Conservation (phyloP, 768 basidiomycete genomes). For the Mycena latifolia region DNA sequence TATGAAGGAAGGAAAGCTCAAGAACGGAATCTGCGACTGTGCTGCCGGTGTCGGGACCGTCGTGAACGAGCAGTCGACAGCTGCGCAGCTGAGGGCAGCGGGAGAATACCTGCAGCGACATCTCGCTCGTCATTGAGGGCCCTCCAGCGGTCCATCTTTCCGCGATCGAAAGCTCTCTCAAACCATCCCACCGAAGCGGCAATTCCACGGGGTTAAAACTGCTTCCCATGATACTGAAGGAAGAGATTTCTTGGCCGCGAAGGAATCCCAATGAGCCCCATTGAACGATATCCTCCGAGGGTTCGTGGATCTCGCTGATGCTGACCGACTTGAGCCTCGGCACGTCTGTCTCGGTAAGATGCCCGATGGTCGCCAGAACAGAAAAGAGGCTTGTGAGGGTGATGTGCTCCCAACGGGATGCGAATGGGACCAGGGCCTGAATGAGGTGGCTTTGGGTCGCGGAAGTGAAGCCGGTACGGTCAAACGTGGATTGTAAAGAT, state of each 20-base stretch:
- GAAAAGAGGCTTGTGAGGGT: background rate
- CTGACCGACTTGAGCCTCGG: constrained; percentile 7
- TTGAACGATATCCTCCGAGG: background rate
- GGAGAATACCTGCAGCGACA: background rate
- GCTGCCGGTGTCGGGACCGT: background rate
- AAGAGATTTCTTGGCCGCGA: background rate
- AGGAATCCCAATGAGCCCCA: background rate
- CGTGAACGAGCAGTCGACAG: background rate
- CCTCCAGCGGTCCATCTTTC: background rate
- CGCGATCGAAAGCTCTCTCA: constrained; percentile 3
- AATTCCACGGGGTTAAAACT: background rate
- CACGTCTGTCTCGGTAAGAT: constrained; percentile 1
- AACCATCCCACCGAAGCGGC: constrained; percentile 9
- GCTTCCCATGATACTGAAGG: background rate
- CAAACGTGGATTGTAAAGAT: constrained; percentile 1
- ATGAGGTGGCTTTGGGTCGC: background rate
- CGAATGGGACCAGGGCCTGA: background rate
- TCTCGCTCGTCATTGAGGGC: background rate
- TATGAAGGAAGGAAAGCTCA: background rate
- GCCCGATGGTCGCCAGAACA: background rate
- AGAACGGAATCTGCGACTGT: background rate
- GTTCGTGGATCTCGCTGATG: background rate
- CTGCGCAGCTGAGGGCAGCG: background rate
- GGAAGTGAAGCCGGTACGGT: background rate
- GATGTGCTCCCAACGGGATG: constrained; percentile 19